phyloP scores from a whole-genome alignment of 768 basidiomycete genomes.

The Ramaria sp. region DNA sequence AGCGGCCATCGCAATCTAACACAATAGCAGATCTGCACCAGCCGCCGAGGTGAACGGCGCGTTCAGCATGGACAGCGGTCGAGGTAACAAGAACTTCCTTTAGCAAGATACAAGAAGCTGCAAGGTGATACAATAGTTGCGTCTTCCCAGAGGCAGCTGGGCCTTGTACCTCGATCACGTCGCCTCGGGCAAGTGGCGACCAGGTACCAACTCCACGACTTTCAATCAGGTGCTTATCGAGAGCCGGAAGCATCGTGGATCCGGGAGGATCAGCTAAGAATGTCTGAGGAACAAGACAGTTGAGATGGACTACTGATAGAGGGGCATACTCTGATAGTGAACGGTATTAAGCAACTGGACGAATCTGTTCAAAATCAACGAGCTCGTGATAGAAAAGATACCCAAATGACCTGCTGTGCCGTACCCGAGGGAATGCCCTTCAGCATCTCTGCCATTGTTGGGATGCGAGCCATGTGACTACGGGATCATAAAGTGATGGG shows the following conservation, averaged over 20 bases:
- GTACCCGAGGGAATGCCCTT: constrained; percentile 6
- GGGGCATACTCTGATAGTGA: constrained; percentile 25
- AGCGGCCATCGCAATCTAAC: constrained; percentile 60
- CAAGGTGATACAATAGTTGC: constrained; percentile 58
- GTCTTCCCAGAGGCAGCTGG: constrained; percentile 68
- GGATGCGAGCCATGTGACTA: background rate
- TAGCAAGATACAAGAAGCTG: constrained; percentile 51
- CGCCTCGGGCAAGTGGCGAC: constrained; percentile 36
- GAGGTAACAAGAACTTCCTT: constrained; percentile 6
- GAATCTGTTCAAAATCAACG: background rate
- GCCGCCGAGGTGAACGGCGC: constrained; percentile 32
- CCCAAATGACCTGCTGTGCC: constrained; percentile 4
- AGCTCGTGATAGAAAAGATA: background rate
- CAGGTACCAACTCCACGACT: background rate
- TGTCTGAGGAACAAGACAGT: constrained; percentile 1
- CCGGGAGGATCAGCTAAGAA: constrained; percentile 20
- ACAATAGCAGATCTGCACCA: constrained; percentile 57
- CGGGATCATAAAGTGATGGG: background rate
- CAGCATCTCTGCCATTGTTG: constrained; percentile 3
- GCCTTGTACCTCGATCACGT: constrained; percentile 71
- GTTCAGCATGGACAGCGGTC: constrained; percentile 11
- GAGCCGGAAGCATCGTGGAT: constrained; percentile 21
- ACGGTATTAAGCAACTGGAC: constrained; percentile 33
- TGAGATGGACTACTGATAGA: background rate
- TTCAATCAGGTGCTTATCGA: constrained; percentile 23